Conservation (phyloP, 768 basidiomycete species). For the Tremella mesenterica region DNA sequence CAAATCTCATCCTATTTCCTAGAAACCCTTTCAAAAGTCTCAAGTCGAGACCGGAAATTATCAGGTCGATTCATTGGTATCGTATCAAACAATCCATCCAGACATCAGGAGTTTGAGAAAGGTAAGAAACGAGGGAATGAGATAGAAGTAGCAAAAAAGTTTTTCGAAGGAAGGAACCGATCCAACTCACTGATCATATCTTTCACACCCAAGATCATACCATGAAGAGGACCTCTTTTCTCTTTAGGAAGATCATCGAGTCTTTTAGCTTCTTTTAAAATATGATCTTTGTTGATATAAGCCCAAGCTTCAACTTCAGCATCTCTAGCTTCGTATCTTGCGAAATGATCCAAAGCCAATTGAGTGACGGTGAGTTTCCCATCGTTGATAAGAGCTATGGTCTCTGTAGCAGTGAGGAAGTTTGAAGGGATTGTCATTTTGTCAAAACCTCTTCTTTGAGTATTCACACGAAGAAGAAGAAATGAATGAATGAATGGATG, state of each 20-base stretch:
- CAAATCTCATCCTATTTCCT: constrained; percentile 4
- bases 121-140: no score
- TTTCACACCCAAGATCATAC: constrained; percentile 27
- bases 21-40: background rate
- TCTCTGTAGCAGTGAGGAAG: constrained; percentile 25
- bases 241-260: constrained; percentile 23
- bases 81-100: no score
- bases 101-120: no score
- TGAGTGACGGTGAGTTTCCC: constrained; percentile 17
- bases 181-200: constrained; percentile 26
- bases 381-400: constrained; percentile 10
- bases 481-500: no score
- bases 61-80: no score
- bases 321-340: constrained; percentile 22
- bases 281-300: constrained; percentile 13
- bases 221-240: constrained; percentile 23
- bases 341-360: constrained; percentile 16
- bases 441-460: background rate
- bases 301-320: constrained; percentile 21
- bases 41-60: background rate
- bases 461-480: no score
- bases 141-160: background rate
- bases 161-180: background rate
- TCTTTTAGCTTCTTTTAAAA: constrained; percentile 15
- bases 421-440: constrained; percentile 6